Percentiles rank a stretch among this genome's conserved stretches.
Conservation (phyloP, 768 basidiomycete species). For the Artomyces pyxidatus region DNA sequence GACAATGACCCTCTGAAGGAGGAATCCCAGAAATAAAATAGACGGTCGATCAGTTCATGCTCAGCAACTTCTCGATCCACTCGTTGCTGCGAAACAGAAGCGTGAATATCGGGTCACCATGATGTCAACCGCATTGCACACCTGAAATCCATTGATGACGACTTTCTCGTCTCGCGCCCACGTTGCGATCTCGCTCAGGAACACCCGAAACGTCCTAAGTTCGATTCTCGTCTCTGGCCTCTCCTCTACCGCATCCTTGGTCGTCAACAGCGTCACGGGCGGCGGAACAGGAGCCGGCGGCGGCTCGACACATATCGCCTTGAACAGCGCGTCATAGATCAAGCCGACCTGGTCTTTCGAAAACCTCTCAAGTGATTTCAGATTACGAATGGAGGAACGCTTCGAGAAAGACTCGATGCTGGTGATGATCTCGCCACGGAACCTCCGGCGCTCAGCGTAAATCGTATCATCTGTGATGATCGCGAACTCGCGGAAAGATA, state of each 20-base stretch:
- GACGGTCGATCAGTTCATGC: slow-evolving; percentile 87
- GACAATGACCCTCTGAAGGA: slow-evolving; percentile 76
- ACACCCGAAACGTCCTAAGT: slow-evolving; percentile 76
- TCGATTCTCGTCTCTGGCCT: slow-evolving; percentile 88
- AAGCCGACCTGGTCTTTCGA: slow-evolving; percentile 80
- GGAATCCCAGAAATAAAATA: slow-evolving; percentile 94
- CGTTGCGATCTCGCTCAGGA: slow-evolving; percentile 86
- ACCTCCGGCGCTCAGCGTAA: slow-evolving; percentile 72
- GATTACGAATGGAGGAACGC: slow-evolving; percentile 81
- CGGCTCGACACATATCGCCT: slow-evolving; percentile 71
- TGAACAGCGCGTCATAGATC: slow-evolving; percentile 89
- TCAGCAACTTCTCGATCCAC: slow-evolving; percentile 88
- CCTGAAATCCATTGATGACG: slow-evolving; percentile 88
- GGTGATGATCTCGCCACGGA: slow-evolving; percentile 83
- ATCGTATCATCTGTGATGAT: slow-evolving; percentile 96
- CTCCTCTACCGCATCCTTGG: slow-evolving; percentile 53
- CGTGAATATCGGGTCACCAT: neutral
- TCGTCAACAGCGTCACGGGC: slow-evolving; percentile 42
- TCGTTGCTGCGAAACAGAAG: slow-evolving; percentile 52
- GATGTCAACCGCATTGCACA: slow-evolving; percentile 23
- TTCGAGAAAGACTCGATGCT: slow-evolving; percentile 93
- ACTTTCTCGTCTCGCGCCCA: slow-evolving; percentile 96
- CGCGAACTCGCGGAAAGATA: slow-evolving; percentile 97
- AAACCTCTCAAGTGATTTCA: slow-evolving; percentile 73
- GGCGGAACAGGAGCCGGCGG: slow-evolving; percentile 43